A percentile compares a stretch with the other conserved stretches of the same genome.
These are phyloP conservation scores for Candida takata DNA, from an alignment of 805 yeast genomes.

Conservation along the genomic window DNA sequence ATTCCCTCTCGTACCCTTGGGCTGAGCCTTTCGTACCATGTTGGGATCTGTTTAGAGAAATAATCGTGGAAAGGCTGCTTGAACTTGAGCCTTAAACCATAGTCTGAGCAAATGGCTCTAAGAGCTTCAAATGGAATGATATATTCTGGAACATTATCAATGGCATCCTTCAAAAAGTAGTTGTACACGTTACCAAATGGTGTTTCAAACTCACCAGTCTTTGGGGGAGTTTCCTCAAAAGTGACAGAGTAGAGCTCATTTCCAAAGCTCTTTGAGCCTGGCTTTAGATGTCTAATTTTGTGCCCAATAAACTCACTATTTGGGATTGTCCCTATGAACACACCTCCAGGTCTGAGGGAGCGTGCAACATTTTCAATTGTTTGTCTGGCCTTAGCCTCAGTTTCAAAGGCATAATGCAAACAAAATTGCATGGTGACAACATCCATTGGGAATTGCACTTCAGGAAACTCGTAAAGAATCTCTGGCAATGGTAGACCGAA, in stretches of 20 bases:
- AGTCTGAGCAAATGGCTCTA: conserved; percentile 77
- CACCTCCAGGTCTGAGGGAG: conserved; percentile 75
- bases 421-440: conserved; percentile 88
- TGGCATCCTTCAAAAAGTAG: conserved; percentile 84
- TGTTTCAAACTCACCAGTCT: conserved; percentile 60
- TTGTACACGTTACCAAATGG: conserved; percentile 82
- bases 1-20: conserved; percentile 63
- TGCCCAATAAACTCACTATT: conserved; percentile 76
- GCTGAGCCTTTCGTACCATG: conserved; percentile 49
- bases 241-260: conserved; percentile 76
- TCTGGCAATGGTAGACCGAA: conserved; percentile 66
- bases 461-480: conserved; percentile 61
- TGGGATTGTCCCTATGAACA: conserved; percentile 91
- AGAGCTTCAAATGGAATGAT: conserved; percentile 92
- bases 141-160: conserved; percentile 93
- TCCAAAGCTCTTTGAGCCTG: conserved; percentile 67
- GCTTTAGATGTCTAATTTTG: conserved; percentile 47
- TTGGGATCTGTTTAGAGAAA: conserved; percentile 73
- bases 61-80: conserved; percentile 76
- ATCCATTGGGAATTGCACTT: conserved; percentile 72
- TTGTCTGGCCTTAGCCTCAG: conserved; percentile 70
- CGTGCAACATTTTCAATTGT: conserved; percentile 69
- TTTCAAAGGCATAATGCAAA: conserved; percentile 89
- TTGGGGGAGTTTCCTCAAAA: conserved; percentile 75
- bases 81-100: conserved; percentile 63